Evolutionary conservation across 805 yeast species (phyloP).

Genomic region (Myxozyma neotropica): DNA sequence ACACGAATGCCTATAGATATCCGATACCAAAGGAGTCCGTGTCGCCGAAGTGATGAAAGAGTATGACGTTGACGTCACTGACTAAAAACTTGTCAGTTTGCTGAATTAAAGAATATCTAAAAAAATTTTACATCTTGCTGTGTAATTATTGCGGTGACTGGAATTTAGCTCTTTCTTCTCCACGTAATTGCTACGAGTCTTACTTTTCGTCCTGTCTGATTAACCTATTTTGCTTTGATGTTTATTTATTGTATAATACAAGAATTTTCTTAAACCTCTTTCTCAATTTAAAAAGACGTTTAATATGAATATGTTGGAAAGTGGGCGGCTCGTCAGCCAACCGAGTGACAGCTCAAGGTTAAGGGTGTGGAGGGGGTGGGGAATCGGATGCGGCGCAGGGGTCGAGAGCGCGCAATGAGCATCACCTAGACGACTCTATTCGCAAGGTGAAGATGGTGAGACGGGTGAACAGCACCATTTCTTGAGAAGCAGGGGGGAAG

Average conservation of each 20-base stretch:
- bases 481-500: too few relatives aligned
- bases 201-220: too few relatives aligned
- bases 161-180: too few relatives aligned
- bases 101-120: too few relatives aligned
- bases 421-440: too few relatives aligned
- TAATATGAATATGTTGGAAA: too few relatives aligned
- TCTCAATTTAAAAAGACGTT: too few relatives aligned
- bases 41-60: slow-evolving; percentile 27
- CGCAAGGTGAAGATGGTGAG: too few relatives aligned
- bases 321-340: neutral
- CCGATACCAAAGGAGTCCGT: slow-evolving; percentile 25
- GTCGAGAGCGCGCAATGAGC: too few relatives aligned
- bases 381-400: slow-evolving; percentile 1
- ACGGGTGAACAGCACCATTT: too few relatives aligned
- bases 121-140: neutral
- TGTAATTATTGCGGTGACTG: neutral
- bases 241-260: neutral
- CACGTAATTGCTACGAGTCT: too few relatives aligned
- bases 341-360: neutral
- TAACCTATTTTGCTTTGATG: neutral
- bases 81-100: neutral
- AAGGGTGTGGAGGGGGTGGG: slow-evolving; percentile 10
- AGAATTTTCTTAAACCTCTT: too few relatives aligned
- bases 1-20: slow-evolving; percentile 18
- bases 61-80: slow-evolving; percentile 22